Base-by-base conservation (phyloP, 805 yeast genomes). In the Torulaspora maleeae region DNA sequence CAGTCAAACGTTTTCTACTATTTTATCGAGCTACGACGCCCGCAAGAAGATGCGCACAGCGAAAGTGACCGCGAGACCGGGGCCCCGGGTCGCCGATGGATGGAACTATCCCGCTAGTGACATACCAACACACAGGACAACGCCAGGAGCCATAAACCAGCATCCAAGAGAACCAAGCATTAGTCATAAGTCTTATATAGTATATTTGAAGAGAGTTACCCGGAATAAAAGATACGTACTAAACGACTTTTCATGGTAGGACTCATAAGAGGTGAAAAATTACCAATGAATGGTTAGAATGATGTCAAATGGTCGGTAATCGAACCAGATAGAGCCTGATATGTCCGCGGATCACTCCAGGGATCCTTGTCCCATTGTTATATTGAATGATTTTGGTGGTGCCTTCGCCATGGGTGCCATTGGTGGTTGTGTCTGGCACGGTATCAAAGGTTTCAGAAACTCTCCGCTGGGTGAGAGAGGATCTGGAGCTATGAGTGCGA, bases 341-440 rank as follows among this genome's bases (percentile, higher is more conserved):
- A 83, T 85, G 90, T 84, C 95, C 38, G 95, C 96, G 45, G 99
- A 93, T 73, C 98, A 93, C 71, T 81, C 96, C 36, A 86, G 98
- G 80, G 99, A 93, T 68, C 99, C 99, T 59, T 93, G 99, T 73
- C 99, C 99, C 46, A 78, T 91, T 55, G 97, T 93, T 48, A 88
- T 93, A 55, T 73, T 93, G 55, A 91, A 83, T 70, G 99, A 93
- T 74, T 93, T 93, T 61, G 99, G 99, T 65, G 98, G 97, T 68
- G 98, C 99, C 47, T 93, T 90, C 63, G 83, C 98, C 62, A 91
- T 93, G 98, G 99, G 99, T 72, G 96, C 81, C 58, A 86, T 93
- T 62, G 99, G 99, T 74, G 99, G 99, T 55, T 82, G 91, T 59
- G 82, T 93, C 52, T 93, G 99, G 99, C 98, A 93, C 74, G 97